phyloP scores from a whole-genome alignment of 768 basidiomycete genomes.

The Mycena pura region DNA sequence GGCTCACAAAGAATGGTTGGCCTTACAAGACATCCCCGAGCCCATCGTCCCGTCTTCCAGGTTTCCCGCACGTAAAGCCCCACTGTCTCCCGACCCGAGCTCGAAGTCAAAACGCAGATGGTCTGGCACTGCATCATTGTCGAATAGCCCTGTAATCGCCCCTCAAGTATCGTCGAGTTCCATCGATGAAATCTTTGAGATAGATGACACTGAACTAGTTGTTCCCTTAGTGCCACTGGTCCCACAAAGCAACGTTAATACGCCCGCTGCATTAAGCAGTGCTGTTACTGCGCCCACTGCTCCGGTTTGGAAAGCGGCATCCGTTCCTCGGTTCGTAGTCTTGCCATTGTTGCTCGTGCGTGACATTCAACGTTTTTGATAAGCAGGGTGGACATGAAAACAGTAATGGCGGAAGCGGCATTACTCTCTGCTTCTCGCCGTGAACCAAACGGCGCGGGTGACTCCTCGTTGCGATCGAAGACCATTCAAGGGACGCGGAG shows the following conservation, averaged over 20 bases:
- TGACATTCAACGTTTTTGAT: conserved; percentile 17
- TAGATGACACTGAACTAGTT: conserved; percentile 75
- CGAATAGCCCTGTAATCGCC: too few species aligned
- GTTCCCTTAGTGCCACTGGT: conserved; percentile 27
- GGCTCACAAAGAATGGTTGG: conserved; percentile 75
- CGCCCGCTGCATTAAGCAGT: not conserved
- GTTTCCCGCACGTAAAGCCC: conserved; percentile 24
- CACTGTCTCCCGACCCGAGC: conserved; percentile 17
- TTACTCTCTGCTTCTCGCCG: conserved; percentile 14
- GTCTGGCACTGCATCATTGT: too few species aligned
- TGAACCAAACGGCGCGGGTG: conserved; percentile 9
- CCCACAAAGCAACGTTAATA: not conserved
- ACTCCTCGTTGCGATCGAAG: conserved; percentile 7
- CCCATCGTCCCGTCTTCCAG: conserved; percentile 50
- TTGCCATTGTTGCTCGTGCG: conserved; percentile 5
- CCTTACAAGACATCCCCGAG: conserved; percentile 68
- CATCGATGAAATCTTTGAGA: conserved; percentile 83
- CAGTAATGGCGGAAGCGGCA: conserved; percentile 84
- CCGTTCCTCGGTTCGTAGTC: conserved; percentile 56
- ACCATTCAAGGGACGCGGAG: conserved; percentile 23
- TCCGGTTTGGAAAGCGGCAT: conserved; percentile 56
- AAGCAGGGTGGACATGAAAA: conserved; percentile 79
- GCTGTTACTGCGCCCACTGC: conserved; percentile 19
- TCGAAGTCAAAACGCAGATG: too few species aligned
- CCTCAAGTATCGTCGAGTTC: too few species aligned